These are phyloP conservation scores for Hymenoscyphus fraxineus DNA, from an alignment of 2,329 filamentous ascomycete species.

Conservation along the genomic window DNA sequence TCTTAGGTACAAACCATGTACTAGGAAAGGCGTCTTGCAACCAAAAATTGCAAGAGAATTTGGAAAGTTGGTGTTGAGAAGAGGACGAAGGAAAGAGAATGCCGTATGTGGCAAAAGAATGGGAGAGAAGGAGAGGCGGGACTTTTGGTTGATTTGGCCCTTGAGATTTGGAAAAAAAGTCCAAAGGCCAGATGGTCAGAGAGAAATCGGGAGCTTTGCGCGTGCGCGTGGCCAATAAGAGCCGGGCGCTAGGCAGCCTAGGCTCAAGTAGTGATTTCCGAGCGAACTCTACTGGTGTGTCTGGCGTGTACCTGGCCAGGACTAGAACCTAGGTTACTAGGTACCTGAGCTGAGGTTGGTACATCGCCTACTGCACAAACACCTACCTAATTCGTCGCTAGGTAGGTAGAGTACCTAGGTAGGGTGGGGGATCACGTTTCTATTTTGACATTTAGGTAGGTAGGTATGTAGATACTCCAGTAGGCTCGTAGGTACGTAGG, in stretches of 20 bases:
- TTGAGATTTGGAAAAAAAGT: conserved; percentile 2
- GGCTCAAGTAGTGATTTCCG: too few species aligned
- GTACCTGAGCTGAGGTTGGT: not conserved
- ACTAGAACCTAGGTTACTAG: not conserved
- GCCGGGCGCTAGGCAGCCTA: too few species aligned
- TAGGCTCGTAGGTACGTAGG: too few species aligned
- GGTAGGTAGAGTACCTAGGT: not conserved
- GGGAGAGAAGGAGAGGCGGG: not conserved
- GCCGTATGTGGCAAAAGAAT: not conserved
- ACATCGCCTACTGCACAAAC: too few species aligned
- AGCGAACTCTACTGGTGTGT: too few species aligned
- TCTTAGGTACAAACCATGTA: conserved; percentile 2
- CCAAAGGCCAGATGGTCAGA: conserved; percentile 1
- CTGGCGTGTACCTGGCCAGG: too few species aligned
- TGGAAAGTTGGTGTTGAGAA: not conserved
- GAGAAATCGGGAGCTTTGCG: not conserved
- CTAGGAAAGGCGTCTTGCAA: not conserved
- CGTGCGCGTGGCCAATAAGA: not conserved
- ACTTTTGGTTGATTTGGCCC: conserved; percentile 1
- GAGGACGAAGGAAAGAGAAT: conserved; percentile 1
- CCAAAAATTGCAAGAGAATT: conserved; percentile 4
- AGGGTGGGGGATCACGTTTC: not conserved
- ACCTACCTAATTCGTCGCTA: not conserved
- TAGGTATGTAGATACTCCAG: too few species aligned
- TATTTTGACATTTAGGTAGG: too few species aligned